These are phyloP conservation scores for Prinsepia uniflora DNA, from an alignment of 306 rosid species.

Conservation along the genomic window DNA sequence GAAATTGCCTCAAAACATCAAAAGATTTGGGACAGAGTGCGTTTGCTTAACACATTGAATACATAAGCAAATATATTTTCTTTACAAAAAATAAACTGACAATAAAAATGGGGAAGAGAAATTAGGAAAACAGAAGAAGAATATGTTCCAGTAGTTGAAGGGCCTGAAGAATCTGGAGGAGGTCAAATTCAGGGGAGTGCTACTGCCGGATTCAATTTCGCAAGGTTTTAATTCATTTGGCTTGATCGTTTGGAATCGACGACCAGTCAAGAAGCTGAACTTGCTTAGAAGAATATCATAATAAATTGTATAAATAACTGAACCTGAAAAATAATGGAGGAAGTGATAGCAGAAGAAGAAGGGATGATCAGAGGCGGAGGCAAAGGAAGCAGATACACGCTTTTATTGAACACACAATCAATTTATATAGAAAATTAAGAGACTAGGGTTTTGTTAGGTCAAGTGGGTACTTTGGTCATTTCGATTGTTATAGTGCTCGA, in stretches of 20 bases:
- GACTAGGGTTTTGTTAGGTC: neutral
- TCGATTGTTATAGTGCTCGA: too few species aligned
- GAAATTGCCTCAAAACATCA: constrained; percentile 83
- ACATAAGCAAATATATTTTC: neutral
- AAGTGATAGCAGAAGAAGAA: neutral
- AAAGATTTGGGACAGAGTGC: constrained; percentile 81
- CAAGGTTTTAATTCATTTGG: constrained; percentile 52
- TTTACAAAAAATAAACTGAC: neutral
- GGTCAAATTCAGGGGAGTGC: constrained; percentile 73
- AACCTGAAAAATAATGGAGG: neutral
- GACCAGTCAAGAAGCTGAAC: constrained; percentile 72
- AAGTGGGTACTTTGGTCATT: neutral
- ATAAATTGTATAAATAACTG: neutral
- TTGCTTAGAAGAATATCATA: constrained; percentile 26
- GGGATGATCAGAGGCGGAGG: neutral
- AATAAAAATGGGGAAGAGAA: neutral
- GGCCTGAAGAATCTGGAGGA: constrained; percentile 55
- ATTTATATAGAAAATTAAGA: neutral
- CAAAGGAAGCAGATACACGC: neutral
- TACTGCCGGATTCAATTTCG: constrained; percentile 42
- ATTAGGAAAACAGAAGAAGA: neutral
- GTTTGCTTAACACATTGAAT: constrained; percentile 44
- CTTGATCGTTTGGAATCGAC: constrained; percentile 21
- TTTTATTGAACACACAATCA: neutral
- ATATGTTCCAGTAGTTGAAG: constrained; percentile 51